Conservation (phyloP, 2,329 filamentous ascomycete species). For the Fusarium sp. region DNA sequence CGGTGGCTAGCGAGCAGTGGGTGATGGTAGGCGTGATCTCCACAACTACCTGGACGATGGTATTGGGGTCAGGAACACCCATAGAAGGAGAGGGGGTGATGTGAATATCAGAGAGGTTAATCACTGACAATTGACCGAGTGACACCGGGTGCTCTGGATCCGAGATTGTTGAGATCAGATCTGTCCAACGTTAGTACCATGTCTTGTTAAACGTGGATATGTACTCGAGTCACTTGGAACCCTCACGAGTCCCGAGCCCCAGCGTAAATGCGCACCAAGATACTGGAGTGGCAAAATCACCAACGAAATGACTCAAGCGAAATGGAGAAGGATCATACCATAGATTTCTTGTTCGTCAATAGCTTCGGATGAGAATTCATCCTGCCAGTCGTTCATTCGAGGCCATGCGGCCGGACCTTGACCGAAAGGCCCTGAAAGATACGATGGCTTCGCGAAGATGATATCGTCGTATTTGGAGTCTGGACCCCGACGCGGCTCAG, state of each 20-base stretch:
- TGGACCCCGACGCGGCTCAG: conserved; percentile 56
- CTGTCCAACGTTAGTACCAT: conserved; percentile 55
- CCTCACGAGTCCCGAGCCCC: background rate
- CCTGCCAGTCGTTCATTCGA: conserved; percentile 54
- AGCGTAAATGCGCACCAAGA: background rate
- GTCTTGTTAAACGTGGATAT: background rate
- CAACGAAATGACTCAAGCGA: conserved; percentile 5
- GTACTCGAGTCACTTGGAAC: background rate
- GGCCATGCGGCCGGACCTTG: conserved; percentile 49
- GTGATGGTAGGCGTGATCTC: conserved; percentile 96
- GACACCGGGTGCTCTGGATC: conserved; percentile 97
- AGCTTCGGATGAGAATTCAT: conserved; percentile 75
- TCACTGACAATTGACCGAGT: conserved; percentile 90
- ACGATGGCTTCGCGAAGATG: conserved; percentile 57
- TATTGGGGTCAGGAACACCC: conserved; percentile 58
- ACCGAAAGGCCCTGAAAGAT: conserved; percentile 52
- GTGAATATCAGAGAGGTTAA: conserved; percentile 93
- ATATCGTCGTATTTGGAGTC: conserved; percentile 59
- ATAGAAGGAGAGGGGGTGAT: conserved; percentile 62
- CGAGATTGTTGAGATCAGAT: conserved; percentile 92
- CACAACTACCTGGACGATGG: conserved; percentile 78
- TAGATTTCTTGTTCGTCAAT: conserved; percentile 99
- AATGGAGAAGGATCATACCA: conserved; percentile 61
- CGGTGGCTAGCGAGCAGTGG: conserved; percentile 94
- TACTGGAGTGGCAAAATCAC: conserved; percentile 10